Base-by-base conservation (phyloP, 345 rosid species). In the Heritiera littoralis region DNA sequence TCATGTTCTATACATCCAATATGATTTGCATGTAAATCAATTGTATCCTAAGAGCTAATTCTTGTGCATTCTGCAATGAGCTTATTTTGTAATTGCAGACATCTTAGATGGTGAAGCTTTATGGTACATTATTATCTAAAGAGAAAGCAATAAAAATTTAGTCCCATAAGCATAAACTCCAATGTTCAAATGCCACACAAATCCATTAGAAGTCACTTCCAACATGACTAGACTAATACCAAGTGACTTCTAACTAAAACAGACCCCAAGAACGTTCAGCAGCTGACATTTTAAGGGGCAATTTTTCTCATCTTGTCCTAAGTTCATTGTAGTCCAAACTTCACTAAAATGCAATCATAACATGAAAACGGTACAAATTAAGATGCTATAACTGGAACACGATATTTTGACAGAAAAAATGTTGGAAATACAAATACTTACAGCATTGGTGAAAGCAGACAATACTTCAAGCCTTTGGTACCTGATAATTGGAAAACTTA, bases 401-500 rank as follows among this genome's bases (percentile, higher is more conserved):
- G 7, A 56, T 4, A 17, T n/a, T 60, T 46, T 18, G 15, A 58
- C 52, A 72, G 1, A 45, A 43, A 46, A 2, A 48, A 46, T 54
- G 66, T 40, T 41, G 56, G 45, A 77, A 84, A 76, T 69, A 66
- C 49, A 74, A 72, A 78, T 69, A 88, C 98, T 91, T 88, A 93
- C 99, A 88, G 99, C 98, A 88, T 95, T 96, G 74, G 99, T 96
- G 69, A 96, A 93, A 77, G 98, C 99, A 52, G 98, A 85, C 81
- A 96, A 82, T 78, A 93, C 97, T 89, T 95, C 98, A 76, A 96
- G 94, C 79, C 99, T 86, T 78, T 91, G 92, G 89, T 92, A 93
- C 85, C 99, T 96, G 88, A 55, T 61, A 23, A 46, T 75, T 38
- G 56, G 18, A 18, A 41, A 64, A 73, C 32, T 63, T 3, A 56